phyloP scores from a whole-genome alignment of 306 rosid species.

The Malus sieversii region DNA sequence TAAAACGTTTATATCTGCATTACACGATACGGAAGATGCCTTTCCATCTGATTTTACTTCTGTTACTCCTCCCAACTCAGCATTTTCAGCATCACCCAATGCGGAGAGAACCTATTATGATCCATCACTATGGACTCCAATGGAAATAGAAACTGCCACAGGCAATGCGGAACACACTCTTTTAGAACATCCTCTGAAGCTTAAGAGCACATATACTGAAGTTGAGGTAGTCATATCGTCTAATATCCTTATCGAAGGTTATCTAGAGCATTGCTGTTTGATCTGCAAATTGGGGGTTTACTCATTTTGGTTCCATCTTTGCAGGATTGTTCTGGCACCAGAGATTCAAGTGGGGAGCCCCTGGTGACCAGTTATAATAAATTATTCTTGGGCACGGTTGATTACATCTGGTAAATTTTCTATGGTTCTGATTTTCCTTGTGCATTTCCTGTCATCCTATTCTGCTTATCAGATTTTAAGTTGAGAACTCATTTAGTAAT shows the following conservation, averaged over 20 bases:
- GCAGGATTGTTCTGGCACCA: slow-evolving; percentile 61
- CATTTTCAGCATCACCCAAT: slow-evolving; percentile 18
- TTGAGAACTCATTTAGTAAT: background rate
- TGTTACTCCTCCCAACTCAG: slow-evolving; percentile 21
- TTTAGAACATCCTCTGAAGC: slow-evolving; percentile 62
- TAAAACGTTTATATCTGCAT: slow-evolving; percentile 43
- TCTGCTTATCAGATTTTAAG: background rate
- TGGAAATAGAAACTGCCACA: slow-evolving; percentile 74
- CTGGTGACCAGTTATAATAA: slow-evolving; percentile 70
- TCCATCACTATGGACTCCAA: slow-evolving; percentile 76
- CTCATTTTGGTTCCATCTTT: slow-evolving; percentile 10
- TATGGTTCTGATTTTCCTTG: slow-evolving; percentile 4
- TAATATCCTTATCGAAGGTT: background rate
- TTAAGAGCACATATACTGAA: slow-evolving; percentile 74
- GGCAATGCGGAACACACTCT: slow-evolving; percentile 59
- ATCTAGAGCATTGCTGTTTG: slow-evolving; percentile 1
- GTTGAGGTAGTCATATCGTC: slow-evolving; percentile 42
- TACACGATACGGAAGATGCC: slow-evolving; percentile 39
- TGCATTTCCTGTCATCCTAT: slow-evolving; percentile 7
- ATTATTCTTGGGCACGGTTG: slow-evolving; percentile 78
- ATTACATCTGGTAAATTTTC: slow-evolving; percentile 76
- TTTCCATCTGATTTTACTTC: slow-evolving; percentile 27
- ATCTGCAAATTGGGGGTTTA: background rate
- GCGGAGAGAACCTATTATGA: slow-evolving; percentile 29
- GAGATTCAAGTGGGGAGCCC: slow-evolving; percentile 85